Conservation (phyloP, 495 filamentous ascomycete species). For the Recurvomyces mirabilis region DNA sequence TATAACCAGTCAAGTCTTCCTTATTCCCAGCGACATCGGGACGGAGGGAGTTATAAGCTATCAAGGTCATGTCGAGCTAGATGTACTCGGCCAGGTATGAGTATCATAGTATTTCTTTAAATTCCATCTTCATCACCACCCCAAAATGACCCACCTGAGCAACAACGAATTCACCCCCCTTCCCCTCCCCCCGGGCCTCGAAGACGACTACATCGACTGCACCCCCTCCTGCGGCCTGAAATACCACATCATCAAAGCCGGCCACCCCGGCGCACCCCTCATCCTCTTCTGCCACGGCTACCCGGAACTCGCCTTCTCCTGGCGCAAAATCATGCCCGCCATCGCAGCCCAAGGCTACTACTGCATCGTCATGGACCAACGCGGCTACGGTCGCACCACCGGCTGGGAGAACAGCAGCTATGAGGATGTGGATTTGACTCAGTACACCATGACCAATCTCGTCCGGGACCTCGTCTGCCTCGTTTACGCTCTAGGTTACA, state of each 20-base stretch:
- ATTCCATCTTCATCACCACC: neutral
- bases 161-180: conserved; percentile 30
- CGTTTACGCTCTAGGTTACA: conserved; percentile 49
- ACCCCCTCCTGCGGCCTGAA: conserved; percentile 39
- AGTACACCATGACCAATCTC: conserved; percentile 47
- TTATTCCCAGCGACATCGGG: too few species aligned
- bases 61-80: too few species aligned
- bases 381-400: conserved; percentile 56
- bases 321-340: conserved; percentile 49
- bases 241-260: conserved; percentile 52
- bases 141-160: neutral
- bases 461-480: conserved; percentile 53
- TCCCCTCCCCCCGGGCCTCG: conserved; percentile 42
- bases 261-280: conserved; percentile 39
- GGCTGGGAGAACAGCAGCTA: conserved; percentile 46
- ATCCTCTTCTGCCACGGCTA: conserved; percentile 56
- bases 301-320: conserved; percentile 58
- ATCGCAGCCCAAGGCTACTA: conserved; percentile 48
- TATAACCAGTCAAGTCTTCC: too few species aligned
- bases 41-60: too few species aligned
- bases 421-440: conserved; percentile 42
- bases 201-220: conserved; percentile 38
- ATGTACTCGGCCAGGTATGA: too few species aligned
- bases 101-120: too few species aligned
- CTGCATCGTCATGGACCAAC: conserved; percentile 56